phyloP scores from a whole-genome alignment of 2,329 filamentous ascomycete genomes.

The Westerdykella sp. region DNA sequence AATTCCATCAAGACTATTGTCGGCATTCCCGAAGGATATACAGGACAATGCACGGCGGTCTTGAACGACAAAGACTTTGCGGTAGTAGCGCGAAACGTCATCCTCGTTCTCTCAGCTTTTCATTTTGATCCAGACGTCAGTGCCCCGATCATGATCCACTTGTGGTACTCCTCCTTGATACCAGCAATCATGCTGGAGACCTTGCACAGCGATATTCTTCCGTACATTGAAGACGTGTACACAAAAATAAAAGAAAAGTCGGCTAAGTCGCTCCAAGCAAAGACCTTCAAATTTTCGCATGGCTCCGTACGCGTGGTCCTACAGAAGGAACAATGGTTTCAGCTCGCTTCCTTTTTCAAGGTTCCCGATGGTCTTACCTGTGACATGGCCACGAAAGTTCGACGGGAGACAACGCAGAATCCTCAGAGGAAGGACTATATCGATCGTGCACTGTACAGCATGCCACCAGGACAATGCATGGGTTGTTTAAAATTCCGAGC shows the following conservation, averaged over 20 bases:
- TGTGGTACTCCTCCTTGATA: constrained; percentile 44
- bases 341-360: constrained; percentile 20
- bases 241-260: constrained; percentile 27
- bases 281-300: constrained; percentile 27
- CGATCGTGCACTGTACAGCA: constrained; percentile 23
- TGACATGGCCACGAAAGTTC: constrained; percentile 16
- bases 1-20: constrained; percentile 41
- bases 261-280: constrained; percentile 17
- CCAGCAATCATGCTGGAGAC: constrained; percentile 13
- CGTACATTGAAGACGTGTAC: constrained; percentile 32
- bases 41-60: constrained; percentile 14
- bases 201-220: constrained; percentile 20
- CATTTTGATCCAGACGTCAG: constrained; percentile 13
- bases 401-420: constrained; percentile 24
- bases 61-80: constrained; percentile 40
- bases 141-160: constrained; percentile 35
- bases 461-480: constrained; percentile 21
- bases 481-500: constrained; percentile 27
- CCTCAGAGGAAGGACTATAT: constrained; percentile 26
- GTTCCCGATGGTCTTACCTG: constrained; percentile 18
- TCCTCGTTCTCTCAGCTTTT: constrained; percentile 37
- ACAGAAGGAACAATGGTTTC: constrained; percentile 26
- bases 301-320: constrained; percentile 25
- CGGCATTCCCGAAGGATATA: constrained; percentile 27
- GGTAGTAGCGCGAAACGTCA: constrained; percentile 38